Conservation (phyloP, 441 rosid species). For the Raphanus hybrid region DNA sequence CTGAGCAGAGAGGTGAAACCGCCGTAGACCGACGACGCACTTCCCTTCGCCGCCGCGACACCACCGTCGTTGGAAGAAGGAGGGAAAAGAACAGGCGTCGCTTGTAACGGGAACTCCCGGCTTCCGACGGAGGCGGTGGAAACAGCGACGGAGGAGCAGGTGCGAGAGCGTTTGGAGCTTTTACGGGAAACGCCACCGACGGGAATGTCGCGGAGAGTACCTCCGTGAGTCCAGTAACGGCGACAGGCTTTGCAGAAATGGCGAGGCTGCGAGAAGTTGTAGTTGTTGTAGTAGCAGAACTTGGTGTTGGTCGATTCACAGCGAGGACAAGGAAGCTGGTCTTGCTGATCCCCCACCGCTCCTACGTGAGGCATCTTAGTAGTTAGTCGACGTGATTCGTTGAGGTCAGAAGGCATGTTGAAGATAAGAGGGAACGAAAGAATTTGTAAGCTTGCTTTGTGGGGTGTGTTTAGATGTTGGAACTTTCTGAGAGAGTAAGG, state of each 20-base stretch:
- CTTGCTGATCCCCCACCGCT: conserved; percentile 33
- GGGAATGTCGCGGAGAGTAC: conserved; percentile 45
- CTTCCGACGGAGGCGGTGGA: conserved; percentile 22
- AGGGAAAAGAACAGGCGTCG: conserved; percentile 42
- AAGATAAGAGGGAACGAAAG: background rate
- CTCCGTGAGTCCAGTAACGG: conserved; percentile 44
- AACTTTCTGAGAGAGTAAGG: conserved; percentile 13
- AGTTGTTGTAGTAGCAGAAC: conserved; percentile 46
- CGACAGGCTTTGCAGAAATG: conserved; percentile 44
- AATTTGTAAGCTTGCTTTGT: background rate
- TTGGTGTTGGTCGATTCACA: conserved; percentile 42
- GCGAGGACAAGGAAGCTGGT: conserved; percentile 43
- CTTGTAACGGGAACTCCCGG: conserved; percentile 33
- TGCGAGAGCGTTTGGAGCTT: conserved; percentile 40
- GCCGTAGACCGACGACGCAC: conserved; percentile 27
- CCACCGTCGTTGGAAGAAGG: conserved; percentile 5
- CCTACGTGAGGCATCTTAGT: conserved; percentile 28
- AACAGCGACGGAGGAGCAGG: conserved; percentile 17
- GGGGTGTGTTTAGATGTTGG: conserved; percentile 18
- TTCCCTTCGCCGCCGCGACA: conserved; percentile 23
- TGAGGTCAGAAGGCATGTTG: conserved; percentile 34
- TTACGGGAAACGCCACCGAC: conserved; percentile 42
- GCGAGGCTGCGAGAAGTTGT: conserved; percentile 44
- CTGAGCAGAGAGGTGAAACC: conserved; percentile 37
- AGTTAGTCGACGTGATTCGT: conserved; percentile 14